Evolutionary conservation across 106 monocot genomes (phyloP).

Genomic region (Apostasia shenzhenica): DNA sequence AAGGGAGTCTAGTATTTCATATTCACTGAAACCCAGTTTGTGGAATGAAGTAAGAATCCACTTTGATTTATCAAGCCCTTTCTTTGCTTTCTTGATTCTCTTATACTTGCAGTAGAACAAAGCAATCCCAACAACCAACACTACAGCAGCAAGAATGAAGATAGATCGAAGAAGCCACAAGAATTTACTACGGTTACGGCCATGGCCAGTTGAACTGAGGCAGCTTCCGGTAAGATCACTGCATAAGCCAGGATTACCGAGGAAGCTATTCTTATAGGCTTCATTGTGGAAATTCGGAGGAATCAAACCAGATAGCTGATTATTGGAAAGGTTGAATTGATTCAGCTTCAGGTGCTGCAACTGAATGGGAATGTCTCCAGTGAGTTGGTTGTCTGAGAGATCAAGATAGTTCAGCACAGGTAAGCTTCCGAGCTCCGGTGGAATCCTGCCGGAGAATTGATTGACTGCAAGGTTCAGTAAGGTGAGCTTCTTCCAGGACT

Average conservation of each 20-base stretch:
- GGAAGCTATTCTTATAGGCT: conserved; percentile 29
- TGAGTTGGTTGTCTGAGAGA: conserved; percentile 41
- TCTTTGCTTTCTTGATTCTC: background rate
- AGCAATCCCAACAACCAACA: conserved; percentile 23
- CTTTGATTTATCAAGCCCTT: conserved; percentile 1
- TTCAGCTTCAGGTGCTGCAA: conserved; percentile 48
- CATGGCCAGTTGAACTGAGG: background rate
- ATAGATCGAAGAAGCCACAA: background rate
- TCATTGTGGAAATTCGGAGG: conserved; percentile 31
- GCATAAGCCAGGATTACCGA: conserved; percentile 55
- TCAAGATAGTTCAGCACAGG: conserved; percentile 59
- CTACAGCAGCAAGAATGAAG: background rate
- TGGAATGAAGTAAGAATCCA: conserved; percentile 29
- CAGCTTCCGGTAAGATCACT: conserved; percentile 17
- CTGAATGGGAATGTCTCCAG: conserved; percentile 42
- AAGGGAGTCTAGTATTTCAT: conserved; percentile 22
- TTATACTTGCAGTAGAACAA: conserved; percentile 11
- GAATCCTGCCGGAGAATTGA: conserved; percentile 34
- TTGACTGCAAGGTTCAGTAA: conserved; percentile 41
- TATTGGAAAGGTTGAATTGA: conserved; percentile 48
- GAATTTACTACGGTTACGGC: background rate
- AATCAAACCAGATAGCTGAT: conserved; percentile 35
- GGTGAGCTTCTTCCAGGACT: conserved; percentile 28
- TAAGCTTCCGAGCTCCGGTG: conserved; percentile 38
- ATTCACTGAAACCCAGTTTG: conserved; percentile 27